phyloP scores from a whole-genome alignment of 2,329 filamentous ascomycete genomes.

The Blastomyces emzantsi region DNA sequence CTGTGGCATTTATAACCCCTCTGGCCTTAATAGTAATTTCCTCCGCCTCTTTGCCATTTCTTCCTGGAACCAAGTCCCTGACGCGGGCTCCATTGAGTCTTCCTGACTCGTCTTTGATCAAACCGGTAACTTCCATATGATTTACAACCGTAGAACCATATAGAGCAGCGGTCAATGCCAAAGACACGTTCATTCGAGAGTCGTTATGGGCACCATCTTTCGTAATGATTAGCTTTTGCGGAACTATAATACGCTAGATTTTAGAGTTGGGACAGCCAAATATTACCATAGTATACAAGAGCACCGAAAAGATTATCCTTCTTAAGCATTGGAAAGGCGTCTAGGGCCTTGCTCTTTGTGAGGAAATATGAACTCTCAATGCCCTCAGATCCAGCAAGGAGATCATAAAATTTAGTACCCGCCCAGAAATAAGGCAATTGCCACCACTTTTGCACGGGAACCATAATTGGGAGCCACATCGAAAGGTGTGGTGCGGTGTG shows the following conservation, averaged over 20 bases:
- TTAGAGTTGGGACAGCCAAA: neutral
- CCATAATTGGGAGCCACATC: constrained; percentile 72
- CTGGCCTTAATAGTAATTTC: constrained; percentile 67
- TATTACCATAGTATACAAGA: constrained; percentile 68
- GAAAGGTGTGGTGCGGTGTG: constrained; percentile 76
- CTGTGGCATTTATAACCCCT: constrained; percentile 81
- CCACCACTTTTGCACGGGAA: constrained; percentile 75
- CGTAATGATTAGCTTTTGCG: constrained; percentile 14
- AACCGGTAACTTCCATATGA: constrained; percentile 67
- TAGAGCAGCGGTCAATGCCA: constrained; percentile 80
- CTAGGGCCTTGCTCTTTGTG: constrained; percentile 74
- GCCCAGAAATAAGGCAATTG: constrained; percentile 66
- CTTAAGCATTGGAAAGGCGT: constrained; percentile 83
- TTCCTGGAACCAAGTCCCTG: constrained; percentile 59
- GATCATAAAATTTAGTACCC: constrained; percentile 71
- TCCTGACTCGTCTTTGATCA: constrained; percentile 66
- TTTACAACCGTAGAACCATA: constrained; percentile 78
- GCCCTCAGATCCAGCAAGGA: constrained; percentile 74
- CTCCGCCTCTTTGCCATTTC: constrained; percentile 52
- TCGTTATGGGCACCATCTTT: constrained; percentile 82
- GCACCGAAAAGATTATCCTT: constrained; percentile 69
- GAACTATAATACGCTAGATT: neutral
- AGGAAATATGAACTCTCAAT: constrained; percentile 81
- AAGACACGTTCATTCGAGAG: constrained; percentile 82
- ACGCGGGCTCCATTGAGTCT: constrained; percentile 64